Conservation (phyloP, 2,329 filamentous ascomycete species). For the Aspergillus puulaauensis region DNA sequence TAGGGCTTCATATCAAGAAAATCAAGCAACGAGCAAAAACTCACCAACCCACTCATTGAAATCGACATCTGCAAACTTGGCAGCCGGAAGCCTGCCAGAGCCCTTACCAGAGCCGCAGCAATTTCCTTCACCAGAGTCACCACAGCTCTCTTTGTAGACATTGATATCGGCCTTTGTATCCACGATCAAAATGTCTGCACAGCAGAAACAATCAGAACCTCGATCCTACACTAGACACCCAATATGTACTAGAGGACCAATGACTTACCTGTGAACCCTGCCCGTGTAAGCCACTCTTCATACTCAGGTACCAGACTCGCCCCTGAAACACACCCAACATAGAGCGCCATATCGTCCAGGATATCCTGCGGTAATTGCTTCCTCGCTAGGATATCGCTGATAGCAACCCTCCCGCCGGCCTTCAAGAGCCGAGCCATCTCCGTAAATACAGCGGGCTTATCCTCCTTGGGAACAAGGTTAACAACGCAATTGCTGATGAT, state of each 20-base stretch:
- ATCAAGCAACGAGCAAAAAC: constrained; percentile 20
- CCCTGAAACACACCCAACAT: constrained; percentile 62
- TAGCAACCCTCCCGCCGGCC: constrained; percentile 56
- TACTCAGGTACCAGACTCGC: constrained; percentile 56
- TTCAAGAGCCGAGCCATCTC: constrained; percentile 61
- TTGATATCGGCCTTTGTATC: constrained; percentile 51
- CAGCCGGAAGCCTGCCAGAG: background rate
- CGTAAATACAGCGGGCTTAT: constrained; percentile 56
- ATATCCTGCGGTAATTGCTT: constrained; percentile 51
- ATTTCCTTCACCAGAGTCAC: constrained; percentile 21
- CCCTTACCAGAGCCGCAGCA: constrained; percentile 14
- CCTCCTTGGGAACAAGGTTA: constrained; percentile 55
- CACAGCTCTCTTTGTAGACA: constrained; percentile 38
- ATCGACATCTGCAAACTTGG: constrained; percentile 26
- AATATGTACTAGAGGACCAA: background rate
- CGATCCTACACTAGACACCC: background rate
- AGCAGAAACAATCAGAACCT: too few species aligned
- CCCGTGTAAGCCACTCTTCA: constrained; percentile 46
- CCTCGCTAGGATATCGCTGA: constrained; percentile 60
- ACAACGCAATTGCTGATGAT: constrained; percentile 66
- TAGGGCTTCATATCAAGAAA: background rate
- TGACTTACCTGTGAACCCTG: constrained; percentile 40
- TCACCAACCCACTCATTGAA: constrained; percentile 54
- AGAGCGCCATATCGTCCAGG: constrained; percentile 51
- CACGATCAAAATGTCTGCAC: constrained; percentile 45